Conservation (phyloP, 192 early-diverging fungal genomes). For the Coemansia aciculifera region DNA sequence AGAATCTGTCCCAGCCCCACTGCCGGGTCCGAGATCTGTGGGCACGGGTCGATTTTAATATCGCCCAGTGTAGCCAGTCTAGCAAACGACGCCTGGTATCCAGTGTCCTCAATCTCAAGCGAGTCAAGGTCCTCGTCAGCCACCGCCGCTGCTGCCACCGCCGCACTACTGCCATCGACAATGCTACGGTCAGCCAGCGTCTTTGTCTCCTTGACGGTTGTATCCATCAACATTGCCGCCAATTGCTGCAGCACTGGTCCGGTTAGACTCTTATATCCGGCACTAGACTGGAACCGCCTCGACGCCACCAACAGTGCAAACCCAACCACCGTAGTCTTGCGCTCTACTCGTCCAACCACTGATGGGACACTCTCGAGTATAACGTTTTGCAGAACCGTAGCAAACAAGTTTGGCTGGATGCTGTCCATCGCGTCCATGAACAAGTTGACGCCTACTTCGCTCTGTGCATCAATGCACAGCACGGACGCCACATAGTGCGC, state of each 20-base stretch:
- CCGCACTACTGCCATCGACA: constrained; percentile 26
- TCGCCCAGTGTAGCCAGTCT: constrained; percentile 70
- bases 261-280: constrained; percentile 16
- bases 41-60: constrained; percentile 65
- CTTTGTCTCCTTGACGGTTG: constrained; percentile 41
- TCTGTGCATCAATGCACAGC: constrained; percentile 34
- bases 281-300: constrained; percentile 20
- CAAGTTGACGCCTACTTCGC: constrained; percentile 23
- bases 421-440: constrained; percentile 41
- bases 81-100: constrained; percentile 83
- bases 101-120: constrained; percentile 77
- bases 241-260: constrained; percentile 39
- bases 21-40: constrained; percentile 48
- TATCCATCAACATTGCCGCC: constrained; percentile 45
- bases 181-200: constrained; percentile 20
- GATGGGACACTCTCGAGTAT: constrained; percentile 39
- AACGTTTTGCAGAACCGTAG: constrained; percentile 42
- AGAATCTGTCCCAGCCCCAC: constrained; percentile 34
- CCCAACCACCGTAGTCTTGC: constrained; percentile 51
- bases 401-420: constrained; percentile 50
- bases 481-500: constrained; percentile 43
- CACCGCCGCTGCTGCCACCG: constrained; percentile 37
- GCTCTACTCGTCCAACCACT: constrained; percentile 46
- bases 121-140: constrained; percentile 65
- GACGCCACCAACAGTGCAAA: constrained; percentile 43